Evolutionary conservation across 176 grass and related monocot species (phyloP).

Genomic region (Thalia dealbata): DNA sequence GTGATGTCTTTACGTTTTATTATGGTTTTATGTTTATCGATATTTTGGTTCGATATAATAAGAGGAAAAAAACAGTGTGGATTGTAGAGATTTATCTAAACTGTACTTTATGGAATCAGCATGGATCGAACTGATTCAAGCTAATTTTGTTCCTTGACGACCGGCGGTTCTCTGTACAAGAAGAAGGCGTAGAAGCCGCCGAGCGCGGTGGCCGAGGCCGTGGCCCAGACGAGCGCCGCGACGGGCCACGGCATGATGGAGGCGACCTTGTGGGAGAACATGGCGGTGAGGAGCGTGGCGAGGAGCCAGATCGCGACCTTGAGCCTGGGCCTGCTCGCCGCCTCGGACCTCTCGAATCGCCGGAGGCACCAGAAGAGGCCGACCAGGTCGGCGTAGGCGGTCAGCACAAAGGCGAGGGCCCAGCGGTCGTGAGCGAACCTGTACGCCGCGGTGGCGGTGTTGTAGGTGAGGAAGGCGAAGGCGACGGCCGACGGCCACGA

Average conservation of each 20-base stretch:
- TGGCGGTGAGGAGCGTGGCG: neutral
- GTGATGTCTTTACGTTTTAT: no score
- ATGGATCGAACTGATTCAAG: no score
- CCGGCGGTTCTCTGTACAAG: neutral
- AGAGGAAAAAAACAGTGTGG: no score
- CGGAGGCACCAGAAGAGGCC: neutral
- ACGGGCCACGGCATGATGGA: conserved; percentile 4
- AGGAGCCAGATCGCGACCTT: conserved; percentile 13
- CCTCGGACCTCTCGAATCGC: neutral
- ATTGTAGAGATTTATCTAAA: no score
- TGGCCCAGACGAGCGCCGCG: conserved; percentile 2
- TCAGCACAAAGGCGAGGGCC: conserved; percentile 7
- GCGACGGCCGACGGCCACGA: neutral
- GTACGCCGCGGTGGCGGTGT: conserved; percentile 5
- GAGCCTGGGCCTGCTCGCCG: neutral
- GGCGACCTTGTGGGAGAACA: neutral
- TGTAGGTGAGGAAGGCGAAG: neutral
- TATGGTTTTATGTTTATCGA: no score
- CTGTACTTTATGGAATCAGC: no score
- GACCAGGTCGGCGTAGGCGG: neutral
- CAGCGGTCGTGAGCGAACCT: neutral
- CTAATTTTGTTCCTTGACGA: no score
- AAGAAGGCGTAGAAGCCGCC: conserved; percentile 19
- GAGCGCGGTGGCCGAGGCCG: neutral
- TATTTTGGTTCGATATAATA: no score